A percentile compares a stretch with the other conserved stretches of the same genome.
Evolutionary conservation across 73 alveolate genomes (phyloP).

Genomic region (Paramecium caudatum): DNA sequence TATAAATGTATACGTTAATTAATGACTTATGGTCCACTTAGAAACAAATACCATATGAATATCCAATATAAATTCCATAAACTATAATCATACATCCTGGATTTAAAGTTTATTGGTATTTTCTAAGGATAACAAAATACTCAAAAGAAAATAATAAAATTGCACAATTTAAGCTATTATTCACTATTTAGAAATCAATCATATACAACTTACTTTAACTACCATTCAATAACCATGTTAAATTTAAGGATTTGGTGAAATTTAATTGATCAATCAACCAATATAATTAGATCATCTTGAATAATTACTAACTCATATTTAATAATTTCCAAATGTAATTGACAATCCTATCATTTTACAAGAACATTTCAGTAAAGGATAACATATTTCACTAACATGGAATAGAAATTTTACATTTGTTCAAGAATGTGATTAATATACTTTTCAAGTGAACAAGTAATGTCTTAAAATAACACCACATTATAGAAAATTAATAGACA

Average conservation of each 20-base stretch:
- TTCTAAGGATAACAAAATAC: slow-evolving; percentile 36
- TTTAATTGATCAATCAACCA: background rate
- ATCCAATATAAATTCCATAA: slow-evolving; percentile 18
- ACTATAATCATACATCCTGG: slow-evolving; percentile 39
- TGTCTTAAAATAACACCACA: slow-evolving; percentile 23
- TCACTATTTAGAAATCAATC: background rate
- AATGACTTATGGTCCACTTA: slow-evolving; percentile 25
- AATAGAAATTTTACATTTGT: slow-evolving; percentile 41
- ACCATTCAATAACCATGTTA: background rate
- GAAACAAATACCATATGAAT: background rate
- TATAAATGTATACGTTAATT: slow-evolving; percentile 36
- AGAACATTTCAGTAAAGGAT: background rate
- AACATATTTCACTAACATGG: slow-evolving; percentile 36
- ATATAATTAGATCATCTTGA: background rate
- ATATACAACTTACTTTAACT: background rate
- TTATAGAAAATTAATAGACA: slow-evolving; percentile 2
- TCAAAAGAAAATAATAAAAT: background rate
- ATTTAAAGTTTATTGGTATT: slow-evolving; percentile 47
- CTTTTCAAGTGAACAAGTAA: slow-evolving; percentile 8
- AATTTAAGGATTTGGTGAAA: background rate
- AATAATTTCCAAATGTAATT: background rate
- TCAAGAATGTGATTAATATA: slow-evolving; percentile 22
- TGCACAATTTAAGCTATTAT: background rate
- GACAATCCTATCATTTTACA: slow-evolving; percentile 37
- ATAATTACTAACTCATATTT: slow-evolving; percentile 4